These are phyloP conservation scores for Uncinocarpus reesii DNA, from an alignment of 2,329 filamentous ascomycete genomes.

Conservation along the genomic window DNA sequence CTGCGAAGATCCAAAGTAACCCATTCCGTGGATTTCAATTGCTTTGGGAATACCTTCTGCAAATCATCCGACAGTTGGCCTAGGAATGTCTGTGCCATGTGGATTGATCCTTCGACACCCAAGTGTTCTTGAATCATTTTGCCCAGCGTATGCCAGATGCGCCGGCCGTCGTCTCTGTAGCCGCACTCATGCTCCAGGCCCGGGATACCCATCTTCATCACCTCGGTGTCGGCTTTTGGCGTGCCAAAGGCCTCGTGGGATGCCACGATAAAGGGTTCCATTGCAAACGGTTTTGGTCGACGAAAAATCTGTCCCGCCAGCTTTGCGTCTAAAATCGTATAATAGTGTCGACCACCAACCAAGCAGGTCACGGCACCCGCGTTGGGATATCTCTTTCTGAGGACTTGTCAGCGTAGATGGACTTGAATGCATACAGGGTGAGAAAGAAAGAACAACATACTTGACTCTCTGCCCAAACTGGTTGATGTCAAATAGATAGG, in stretches of 20 bases:
- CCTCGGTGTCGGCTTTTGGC: conserved; percentile 16
- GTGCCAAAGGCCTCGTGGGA: conserved; percentile 17
- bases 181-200: conserved; percentile 2
- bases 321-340: conserved; percentile 20
- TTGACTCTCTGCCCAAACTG: not conserved
- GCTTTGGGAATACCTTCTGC: conserved; percentile 17
- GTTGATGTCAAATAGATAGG: not conserved
- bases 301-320: conserved; percentile 19
- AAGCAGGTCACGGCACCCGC: conserved; percentile 6
- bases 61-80: conserved; percentile 15
- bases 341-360: conserved; percentile 18
- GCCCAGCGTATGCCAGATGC: conserved; percentile 16
- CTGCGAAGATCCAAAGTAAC: conserved; percentile 17
- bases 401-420: not conserved
- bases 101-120: conserved; percentile 9
- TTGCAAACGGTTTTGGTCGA: conserved; percentile 17
- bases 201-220: conserved; percentile 16
- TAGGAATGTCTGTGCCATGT: conserved; percentile 16
- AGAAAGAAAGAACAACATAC: not conserved
- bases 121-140: conserved; percentile 14
- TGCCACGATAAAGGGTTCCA: conserved; percentile 17
- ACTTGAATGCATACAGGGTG: not conserved
- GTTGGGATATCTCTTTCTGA: conserved; percentile 12
- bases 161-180: conserved; percentile 13
- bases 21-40: conserved; percentile 14